Evolutionary conservation across 176 grass and related monocot species (phyloP).

Genomic region (Poa annua): DNA sequence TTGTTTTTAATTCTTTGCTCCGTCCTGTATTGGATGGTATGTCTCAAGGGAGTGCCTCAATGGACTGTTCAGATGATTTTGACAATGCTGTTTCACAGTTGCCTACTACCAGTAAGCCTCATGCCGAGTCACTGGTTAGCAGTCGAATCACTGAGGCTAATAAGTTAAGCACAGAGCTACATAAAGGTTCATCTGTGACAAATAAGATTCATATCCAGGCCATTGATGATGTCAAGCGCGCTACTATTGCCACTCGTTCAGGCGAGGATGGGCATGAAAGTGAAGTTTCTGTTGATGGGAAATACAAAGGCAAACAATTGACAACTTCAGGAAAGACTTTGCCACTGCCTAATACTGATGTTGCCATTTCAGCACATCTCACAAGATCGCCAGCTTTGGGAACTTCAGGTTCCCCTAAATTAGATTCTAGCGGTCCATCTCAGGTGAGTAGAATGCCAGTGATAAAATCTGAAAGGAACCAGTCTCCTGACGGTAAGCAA

Average conservation of each 20-base stretch:
- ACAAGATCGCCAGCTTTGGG: constrained; percentile 21
- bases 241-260: constrained; percentile 16
- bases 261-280: constrained; percentile 24
- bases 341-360: not conserved
- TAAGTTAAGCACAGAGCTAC: constrained; percentile 21
- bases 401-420: constrained; percentile 41
- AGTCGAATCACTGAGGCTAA: not conserved
- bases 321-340: constrained; percentile 24
- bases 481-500: constrained; percentile 43
- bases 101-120: constrained; percentile 32
- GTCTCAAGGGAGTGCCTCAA: constrained; percentile 64
- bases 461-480: constrained; percentile 30
- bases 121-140: constrained; percentile 27
- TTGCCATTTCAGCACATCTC: constrained; percentile 26
- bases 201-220: constrained; percentile 19
- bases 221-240: constrained; percentile 16
- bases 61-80: constrained; percentile 64
- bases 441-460: constrained; percentile 26
- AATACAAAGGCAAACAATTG: constrained; percentile 38
- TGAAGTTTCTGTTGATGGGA: constrained; percentile 19
- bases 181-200: constrained; percentile 44
- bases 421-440: constrained; percentile 21
- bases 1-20: constrained; percentile 30
- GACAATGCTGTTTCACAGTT: constrained; percentile 38
- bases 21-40: constrained; percentile 44